Base-by-base conservation (phyloP, 106 monocot species). In the Xerophyta viscosa region DNA sequence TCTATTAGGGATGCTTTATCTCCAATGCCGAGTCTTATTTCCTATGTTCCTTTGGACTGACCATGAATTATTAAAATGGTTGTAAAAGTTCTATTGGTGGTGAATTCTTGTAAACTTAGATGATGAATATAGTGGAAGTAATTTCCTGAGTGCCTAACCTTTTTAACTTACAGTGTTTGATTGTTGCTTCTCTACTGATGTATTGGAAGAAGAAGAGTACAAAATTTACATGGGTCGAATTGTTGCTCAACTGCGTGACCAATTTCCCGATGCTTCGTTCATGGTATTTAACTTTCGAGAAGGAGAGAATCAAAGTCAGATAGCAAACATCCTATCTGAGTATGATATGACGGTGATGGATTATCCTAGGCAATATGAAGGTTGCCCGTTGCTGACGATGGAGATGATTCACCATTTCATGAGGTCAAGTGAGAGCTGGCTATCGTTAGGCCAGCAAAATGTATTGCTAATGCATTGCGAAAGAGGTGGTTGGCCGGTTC, bases 281-380 rank as follows among this genome's bases (percentile, higher is more conserved):
- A 94, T 94, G 94, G 84, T 94, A 46, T 94, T 94, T 58, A 94
- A 94, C 60, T 88, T 84, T 44, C 54, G 77, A 3, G 88, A 81
- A 23, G 94, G 81, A 17, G 84, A 84, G 23, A 64, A 31, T 24
- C 84, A 72, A 48, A 94, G 94, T 64, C 80, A 75, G 37, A 65
- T 84, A 29, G 52, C 77, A 8, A 62, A 67, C 17, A 62, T 94
- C 27, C 56, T 94, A 36, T 81, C 88, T 1, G 78, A 72, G 44
- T 78, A 78, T 43, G 94, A 94, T 49, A 88, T 88, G 81, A 81
- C 67, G 23, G 93, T 93, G 42, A 93, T 93, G 84, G 93, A 93
- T 39, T 93, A 87, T 48, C 93, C 93, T 24, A 63, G 88, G 2
- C 81, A 88, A 4, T 88, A 88, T 31, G 88, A 88, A 66, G 94